Evolutionary conservation across 169 alveolate species (phyloP).

Genomic region (Cryptosporidium xiaoi): DNA sequence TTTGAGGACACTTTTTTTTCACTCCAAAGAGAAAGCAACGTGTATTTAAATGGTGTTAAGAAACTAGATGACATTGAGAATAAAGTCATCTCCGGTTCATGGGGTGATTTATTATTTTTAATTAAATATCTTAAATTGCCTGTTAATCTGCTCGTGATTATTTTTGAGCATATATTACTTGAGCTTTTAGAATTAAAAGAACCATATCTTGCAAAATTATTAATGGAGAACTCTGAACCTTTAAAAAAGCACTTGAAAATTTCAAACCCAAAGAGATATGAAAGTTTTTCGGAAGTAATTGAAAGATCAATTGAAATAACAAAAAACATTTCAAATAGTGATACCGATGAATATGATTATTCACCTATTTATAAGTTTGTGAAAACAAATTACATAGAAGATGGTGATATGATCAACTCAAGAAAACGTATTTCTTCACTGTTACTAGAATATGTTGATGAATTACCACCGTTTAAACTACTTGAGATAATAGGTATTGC

Average conservation of each 20-base stretch:
- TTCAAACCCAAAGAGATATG: background rate
- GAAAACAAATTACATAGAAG: slow-evolving; percentile 24
- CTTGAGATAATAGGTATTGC: slow-evolving; percentile 41
- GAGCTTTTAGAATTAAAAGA: slow-evolving; percentile 51
- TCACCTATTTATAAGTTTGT: slow-evolving; percentile 5
- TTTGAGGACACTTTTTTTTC: slow-evolving; percentile 11
- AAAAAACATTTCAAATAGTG: background rate
- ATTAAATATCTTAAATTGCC: slow-evolving; percentile 34
- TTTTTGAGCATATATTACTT: slow-evolving; percentile 45
- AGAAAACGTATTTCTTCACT: slow-evolving; percentile 23
- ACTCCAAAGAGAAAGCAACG: slow-evolving; percentile 16
- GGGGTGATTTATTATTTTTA: slow-evolving; percentile 29
- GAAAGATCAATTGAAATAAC: slow-evolving; percentile 20
- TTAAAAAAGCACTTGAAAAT: background rate
- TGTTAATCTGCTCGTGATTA: background rate
- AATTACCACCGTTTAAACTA: slow-evolving; percentile 1
- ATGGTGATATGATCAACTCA: slow-evolving; percentile 21
- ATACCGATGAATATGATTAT: slow-evolving; percentile 7
- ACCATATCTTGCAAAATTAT: slow-evolving; percentile 43
- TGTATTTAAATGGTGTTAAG: slow-evolving; percentile 33
- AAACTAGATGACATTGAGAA: slow-evolving; percentile 1
- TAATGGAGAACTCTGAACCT: slow-evolving; percentile 17
- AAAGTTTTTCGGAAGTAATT: slow-evolving; percentile 9
- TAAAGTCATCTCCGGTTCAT: slow-evolving; percentile 15
- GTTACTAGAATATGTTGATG: background rate